These are phyloP conservation scores for Cadophora malorum DNA, from an alignment of 2,329 filamentous ascomycete species.

Conservation along the genomic window DNA sequence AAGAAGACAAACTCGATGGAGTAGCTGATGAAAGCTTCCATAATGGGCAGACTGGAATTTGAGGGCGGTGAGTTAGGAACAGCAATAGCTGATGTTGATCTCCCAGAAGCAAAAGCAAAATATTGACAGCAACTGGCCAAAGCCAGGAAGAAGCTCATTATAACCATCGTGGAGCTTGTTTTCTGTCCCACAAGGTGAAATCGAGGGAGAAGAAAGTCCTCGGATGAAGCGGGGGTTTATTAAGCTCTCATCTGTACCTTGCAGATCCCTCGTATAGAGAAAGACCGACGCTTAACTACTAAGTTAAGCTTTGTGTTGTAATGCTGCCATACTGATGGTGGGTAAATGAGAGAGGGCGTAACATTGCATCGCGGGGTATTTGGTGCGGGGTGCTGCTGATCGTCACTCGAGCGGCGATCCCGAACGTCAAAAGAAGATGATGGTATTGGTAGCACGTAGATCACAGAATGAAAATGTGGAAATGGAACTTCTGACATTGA, in stretches of 20 bases:
- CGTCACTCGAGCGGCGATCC: background rate
- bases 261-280: slow-evolving; percentile 16
- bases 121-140: background rate
- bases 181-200: background rate
- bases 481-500: too few relatives aligned
- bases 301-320: background rate
- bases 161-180: slow-evolving; percentile 9
- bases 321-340: slow-evolving; percentile 9
- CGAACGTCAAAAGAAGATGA: background rate
- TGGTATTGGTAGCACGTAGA: too few relatives aligned
- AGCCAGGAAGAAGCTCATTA: slow-evolving; percentile 15
- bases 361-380: slow-evolving; percentile 2
- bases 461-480: too few relatives aligned
- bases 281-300: slow-evolving; percentile 16
- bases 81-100: background rate
- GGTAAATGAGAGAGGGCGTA: slow-evolving; percentile 4
- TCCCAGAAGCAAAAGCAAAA: background rate
- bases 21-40: slow-evolving; percentile 57
- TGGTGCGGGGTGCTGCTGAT: background rate
- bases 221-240: background rate
- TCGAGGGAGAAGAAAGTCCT: background rate
- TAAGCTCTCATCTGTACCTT: slow-evolving; percentile 4
- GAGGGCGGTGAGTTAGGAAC: slow-evolving; percentile 24
- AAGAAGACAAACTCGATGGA: slow-evolving; percentile 60
- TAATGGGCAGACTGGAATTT: slow-evolving; percentile 34